Percentiles rank a stretch among this genome's conserved stretches.
Evolutionary conservation across 139 green algal genomes (phyloP).

Genomic region (Marvania coccoides): DNA sequence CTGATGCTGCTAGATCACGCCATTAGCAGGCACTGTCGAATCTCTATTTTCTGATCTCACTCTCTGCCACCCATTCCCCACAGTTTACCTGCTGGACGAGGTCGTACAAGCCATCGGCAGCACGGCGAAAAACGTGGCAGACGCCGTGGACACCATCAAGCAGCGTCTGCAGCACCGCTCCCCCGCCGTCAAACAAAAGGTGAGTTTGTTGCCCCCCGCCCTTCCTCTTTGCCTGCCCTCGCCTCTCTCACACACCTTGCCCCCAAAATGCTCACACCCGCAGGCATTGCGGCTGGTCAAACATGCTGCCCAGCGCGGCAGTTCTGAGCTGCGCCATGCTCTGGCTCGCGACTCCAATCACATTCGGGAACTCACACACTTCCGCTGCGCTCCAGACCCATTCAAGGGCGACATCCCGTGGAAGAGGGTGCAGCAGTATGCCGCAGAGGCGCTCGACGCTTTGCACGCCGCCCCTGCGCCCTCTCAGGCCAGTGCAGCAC

Average conservation of each 20-base stretch:
- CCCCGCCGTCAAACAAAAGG: constrained; percentile 71
- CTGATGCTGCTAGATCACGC: neutral
- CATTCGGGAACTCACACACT: constrained; percentile 34
- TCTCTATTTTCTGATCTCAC: neutral
- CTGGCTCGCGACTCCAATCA: constrained; percentile 42
- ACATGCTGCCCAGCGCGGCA: constrained; percentile 54
- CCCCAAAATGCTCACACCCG: neutral
- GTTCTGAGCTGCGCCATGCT: constrained; percentile 44
- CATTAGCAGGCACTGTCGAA: neutral
- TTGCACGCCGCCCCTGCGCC: constrained; percentile 4
- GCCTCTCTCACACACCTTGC: neutral
- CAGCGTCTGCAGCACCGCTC: constrained; percentile 45
- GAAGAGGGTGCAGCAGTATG: constrained; percentile 26
- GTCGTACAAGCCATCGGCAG: constrained; percentile 36
- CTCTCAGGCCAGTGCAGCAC: constrained; percentile 12
- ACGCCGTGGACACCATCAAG: constrained; percentile 41
- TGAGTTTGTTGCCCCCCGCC: constrained; percentile 1
- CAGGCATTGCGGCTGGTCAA: constrained; percentile 69
- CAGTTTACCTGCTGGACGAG: constrained; percentile 80
- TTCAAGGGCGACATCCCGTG: constrained; percentile 34
- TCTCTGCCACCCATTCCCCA: neutral
- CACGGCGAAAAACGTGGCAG: constrained; percentile 25
- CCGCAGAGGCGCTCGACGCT: constrained; percentile 11
- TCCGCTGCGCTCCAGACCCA: constrained; percentile 15
- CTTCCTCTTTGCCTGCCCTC: neutral